Evolutionary conservation across 768 basidiomycete species (phyloP).

Genomic region (Phallus indusiatus): DNA sequence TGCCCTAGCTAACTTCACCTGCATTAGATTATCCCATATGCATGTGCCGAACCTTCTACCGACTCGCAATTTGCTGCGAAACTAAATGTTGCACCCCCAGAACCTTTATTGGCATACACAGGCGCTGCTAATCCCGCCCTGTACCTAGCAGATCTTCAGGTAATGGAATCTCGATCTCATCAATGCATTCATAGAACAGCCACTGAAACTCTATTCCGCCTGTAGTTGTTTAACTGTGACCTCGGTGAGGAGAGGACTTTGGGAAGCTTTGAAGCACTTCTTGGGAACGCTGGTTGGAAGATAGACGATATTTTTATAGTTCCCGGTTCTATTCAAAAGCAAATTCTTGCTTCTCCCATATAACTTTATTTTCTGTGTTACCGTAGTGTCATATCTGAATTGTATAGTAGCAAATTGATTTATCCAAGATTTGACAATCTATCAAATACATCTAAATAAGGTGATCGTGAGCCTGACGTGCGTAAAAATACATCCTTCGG

Average conservation of each 20-base stretch:
- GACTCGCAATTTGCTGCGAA: not conserved
- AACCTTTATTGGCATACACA: too few relatives aligned
- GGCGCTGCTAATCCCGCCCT: too few relatives aligned
- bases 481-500: too few relatives aligned
- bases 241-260: slow-evolving; percentile 7
- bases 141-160: not conserved
- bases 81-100: not conserved
- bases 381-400: too few relatives aligned
- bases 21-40: not conserved
- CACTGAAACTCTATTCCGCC: too few relatives aligned
- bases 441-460: too few relatives aligned
- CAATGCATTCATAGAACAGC: too few relatives aligned
- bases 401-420: too few relatives aligned
- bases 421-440: too few relatives aligned
- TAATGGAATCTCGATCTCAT: not conserved
- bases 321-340: not conserved
- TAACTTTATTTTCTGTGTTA: too few relatives aligned
- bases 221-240: not conserved
- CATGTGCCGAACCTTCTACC: not conserved
- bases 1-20: not conserved
- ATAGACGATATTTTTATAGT: not conserved
- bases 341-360: not conserved
- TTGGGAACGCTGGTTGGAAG: slow-evolving; percentile 1
- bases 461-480: too few relatives aligned
- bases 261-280: not conserved